These are phyloP conservation scores for Aspergillus proliferans DNA, from an alignment of 2,329 filamentous ascomycete genomes.

Conservation along the genomic window DNA sequence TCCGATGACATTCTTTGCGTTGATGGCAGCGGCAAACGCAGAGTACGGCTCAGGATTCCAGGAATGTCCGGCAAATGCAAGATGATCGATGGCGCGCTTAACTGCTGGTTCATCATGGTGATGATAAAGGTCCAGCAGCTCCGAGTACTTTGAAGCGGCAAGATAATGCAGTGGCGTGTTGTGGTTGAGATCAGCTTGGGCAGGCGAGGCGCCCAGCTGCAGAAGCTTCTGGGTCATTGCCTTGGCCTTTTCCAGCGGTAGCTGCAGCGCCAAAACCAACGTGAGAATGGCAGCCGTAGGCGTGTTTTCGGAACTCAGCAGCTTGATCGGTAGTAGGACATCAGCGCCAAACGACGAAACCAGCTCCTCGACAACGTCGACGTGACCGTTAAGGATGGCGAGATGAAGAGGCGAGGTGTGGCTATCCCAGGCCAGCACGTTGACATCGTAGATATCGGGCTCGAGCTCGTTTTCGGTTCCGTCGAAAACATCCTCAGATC, in stretches of 20 bases:
- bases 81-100: conserved; percentile 60
- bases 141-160: conserved; percentile 45
- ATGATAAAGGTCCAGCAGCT: conserved; percentile 39
- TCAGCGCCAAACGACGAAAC: conserved; percentile 71
- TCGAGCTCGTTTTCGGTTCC: conserved; percentile 57
- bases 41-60: conserved; percentile 36
- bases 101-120: conserved; percentile 56
- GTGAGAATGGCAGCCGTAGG: conserved; percentile 58
- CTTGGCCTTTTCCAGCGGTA: conserved; percentile 58
- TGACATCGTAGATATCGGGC: conserved; percentile 73
- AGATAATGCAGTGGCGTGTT: conserved; percentile 63
- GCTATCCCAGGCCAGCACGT: conserved; percentile 73
- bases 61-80: conserved; percentile 40
- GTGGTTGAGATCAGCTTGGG: conserved; percentile 63
- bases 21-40: conserved; percentile 56
- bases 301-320: conserved; percentile 40
- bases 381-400: conserved; percentile 68
- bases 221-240: conserved; percentile 61
- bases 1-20: conserved; percentile 46
- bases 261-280: conserved; percentile 59
- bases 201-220: conserved; percentile 63
- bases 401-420: conserved; percentile 69
- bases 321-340: conserved; percentile 66
- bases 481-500: conserved; percentile 26
- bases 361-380: conserved; percentile 61